Evolutionary conservation across 495 filamentous ascomycete genomes (phyloP).

Genomic region (Astrothelium macrocarpum): DNA sequence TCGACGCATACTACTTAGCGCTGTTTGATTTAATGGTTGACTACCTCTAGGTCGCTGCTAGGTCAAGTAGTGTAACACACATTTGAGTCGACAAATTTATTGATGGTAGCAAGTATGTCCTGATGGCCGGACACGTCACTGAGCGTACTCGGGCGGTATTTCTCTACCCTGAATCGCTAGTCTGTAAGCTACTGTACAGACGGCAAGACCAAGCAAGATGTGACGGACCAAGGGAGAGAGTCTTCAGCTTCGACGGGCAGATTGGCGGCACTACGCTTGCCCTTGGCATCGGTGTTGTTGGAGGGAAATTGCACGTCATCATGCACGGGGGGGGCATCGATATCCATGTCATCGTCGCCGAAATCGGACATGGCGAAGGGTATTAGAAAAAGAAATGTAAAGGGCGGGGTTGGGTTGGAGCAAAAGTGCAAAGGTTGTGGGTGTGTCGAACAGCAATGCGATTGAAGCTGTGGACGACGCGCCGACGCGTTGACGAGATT

Average conservation of each 20-base stretch:
- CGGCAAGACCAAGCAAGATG: not conserved
- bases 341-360: constrained; percentile 52
- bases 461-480: not conserved
- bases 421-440: not conserved
- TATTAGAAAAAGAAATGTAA: not conserved
- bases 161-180: constrained; percentile 70
- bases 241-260: constrained; percentile 90
- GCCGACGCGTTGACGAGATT: constrained; percentile 1
- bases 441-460: not conserved
- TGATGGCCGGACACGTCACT: constrained; percentile 95
- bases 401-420: not conserved
- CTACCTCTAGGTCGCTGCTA: not conserved
- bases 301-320: constrained; percentile 50
- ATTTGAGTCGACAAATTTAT: constrained; percentile 89
- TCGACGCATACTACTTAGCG: constrained; percentile 19
- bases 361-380: constrained; percentile 28
- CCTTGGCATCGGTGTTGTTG: constrained; percentile 57
- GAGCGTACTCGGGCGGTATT: constrained; percentile 83
- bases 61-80: constrained; percentile 31
- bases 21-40: not conserved
- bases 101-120: constrained; percentile 93
- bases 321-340: constrained; percentile 50
- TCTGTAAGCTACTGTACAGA: not conserved
- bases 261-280: constrained; percentile 85
- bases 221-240: constrained; percentile 74